A percentile compares a stretch with the other conserved stretches of the same genome.
phyloP scores from a whole-genome alignment of 257 asterid species.

The Thymus mandschuricus region DNA sequence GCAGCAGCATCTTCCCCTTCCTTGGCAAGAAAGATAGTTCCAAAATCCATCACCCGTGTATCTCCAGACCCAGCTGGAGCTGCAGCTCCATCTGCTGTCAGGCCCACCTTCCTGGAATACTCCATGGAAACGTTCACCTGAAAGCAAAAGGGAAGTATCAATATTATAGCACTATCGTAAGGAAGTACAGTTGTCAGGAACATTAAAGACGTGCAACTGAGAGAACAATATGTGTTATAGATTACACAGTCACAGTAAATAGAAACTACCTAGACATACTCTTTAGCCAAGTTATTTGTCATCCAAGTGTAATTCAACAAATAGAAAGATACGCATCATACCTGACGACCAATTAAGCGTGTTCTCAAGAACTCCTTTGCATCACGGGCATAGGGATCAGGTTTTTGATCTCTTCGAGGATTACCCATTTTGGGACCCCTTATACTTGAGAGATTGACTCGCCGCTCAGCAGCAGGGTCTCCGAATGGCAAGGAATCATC shows the following conservation, averaged over 20 bases:
- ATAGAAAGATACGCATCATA: slow-evolving; percentile 36
- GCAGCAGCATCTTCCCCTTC: slow-evolving; percentile 69
- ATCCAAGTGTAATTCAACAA: too few species aligned
- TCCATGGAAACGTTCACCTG: slow-evolving; percentile 98
- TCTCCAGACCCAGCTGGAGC: slow-evolving; percentile 56
- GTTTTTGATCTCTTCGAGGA: slow-evolving; percentile 92
- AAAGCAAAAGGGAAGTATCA: slow-evolving; percentile 24
- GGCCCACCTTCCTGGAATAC: slow-evolving; percentile 80
- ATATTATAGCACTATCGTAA: slow-evolving; percentile 7
- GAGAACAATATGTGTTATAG: too few species aligned
- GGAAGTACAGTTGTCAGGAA: too few species aligned
- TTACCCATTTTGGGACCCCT: slow-evolving; percentile 94
- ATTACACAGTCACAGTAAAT: too few species aligned
- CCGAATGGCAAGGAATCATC: slow-evolving; percentile 94
- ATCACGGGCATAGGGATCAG: slow-evolving; percentile 97
- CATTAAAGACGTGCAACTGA: not conserved
- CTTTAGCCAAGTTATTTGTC: too few species aligned
- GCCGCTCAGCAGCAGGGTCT: slow-evolving; percentile 91
- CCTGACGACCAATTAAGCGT: slow-evolving; percentile 90
- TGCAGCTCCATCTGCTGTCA: slow-evolving; percentile 77
- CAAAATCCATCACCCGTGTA: slow-evolving; percentile 91
- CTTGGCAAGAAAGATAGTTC: slow-evolving; percentile 81
- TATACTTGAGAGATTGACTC: slow-evolving; percentile 95
- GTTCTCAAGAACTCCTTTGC: slow-evolving; percentile 94
- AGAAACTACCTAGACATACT: too few species aligned